These are phyloP conservation scores for Rhodotorula sp. DNA, from an alignment of 1,284 basidiomycete genomes.

Conservation along the genomic window DNA sequence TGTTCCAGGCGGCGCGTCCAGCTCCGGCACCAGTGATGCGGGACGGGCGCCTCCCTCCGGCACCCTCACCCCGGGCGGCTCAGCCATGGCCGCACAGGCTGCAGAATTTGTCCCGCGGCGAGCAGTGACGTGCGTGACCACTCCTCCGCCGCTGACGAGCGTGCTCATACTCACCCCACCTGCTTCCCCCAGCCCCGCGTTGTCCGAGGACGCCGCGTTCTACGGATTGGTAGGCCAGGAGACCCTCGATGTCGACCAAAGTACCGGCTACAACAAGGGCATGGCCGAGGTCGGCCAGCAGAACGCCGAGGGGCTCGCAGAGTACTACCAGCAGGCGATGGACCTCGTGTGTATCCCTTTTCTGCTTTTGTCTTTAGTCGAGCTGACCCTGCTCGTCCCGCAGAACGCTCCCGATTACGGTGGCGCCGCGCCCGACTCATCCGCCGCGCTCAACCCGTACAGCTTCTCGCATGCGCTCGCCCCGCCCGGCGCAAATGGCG, in stretches of 20 bases:
- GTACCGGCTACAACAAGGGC: constrained; percentile 2
- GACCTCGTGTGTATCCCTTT: constrained; percentile 27
- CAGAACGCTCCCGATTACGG: constrained; percentile 27
- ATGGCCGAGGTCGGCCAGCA: not conserved
- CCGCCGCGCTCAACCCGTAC: constrained; percentile 14
- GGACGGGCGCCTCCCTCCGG: not conserved
- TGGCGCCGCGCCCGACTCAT: not conserved
- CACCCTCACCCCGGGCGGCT: not conserved
- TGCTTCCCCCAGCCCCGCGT: constrained; percentile 17
- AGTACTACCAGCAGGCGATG: constrained; percentile 39
- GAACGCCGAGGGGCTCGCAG: constrained; percentile 18
- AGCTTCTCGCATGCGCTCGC: constrained; percentile 18
- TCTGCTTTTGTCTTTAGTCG: not conserved
- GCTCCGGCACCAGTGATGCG: not conserved
- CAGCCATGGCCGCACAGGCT: constrained; percentile 13
- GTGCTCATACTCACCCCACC: not conserved
- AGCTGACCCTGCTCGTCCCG: not conserved
- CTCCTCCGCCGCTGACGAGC: not conserved
- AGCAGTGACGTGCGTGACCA: constrained; percentile 22
- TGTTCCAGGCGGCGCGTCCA: constrained; percentile 32
- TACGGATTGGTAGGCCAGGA: constrained; percentile 11
- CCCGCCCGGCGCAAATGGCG: constrained; percentile 19
- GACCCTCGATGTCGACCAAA: not conserved
- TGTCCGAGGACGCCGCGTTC: constrained; percentile 31
- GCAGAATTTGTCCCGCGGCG: constrained; percentile 37